Evolutionary conservation across 345 rosid genomes (phyloP), one percentile per base, ranked within the genome.

Genomic region (Lepidium sativum): DNA sequence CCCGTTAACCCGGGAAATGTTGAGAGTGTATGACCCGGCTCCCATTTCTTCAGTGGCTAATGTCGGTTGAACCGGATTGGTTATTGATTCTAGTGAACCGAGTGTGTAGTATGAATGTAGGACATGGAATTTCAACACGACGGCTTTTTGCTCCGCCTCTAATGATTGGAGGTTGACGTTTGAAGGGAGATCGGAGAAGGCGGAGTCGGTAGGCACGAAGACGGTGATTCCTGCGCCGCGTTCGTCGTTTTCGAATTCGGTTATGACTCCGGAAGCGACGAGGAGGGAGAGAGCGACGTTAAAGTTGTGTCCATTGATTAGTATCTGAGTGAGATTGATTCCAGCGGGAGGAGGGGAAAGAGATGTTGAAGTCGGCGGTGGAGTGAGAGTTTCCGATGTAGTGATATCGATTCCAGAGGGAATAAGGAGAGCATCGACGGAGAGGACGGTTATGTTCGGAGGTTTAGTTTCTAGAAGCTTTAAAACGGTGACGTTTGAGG

Each of bases 151-250:
- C 6, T 84, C 91, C 9, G 96, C 92, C 3, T 95, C 74, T 29
- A 90, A 69, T 0, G 97, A 88, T 71, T 90, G 95, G 13, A 94
- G 73, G 64, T 75, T 81, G 2, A 75, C 78, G 18, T 81, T 80
- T 3, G 62, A 59, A 1, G 96, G 87, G 14, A 88, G 92, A 77
- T 88, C 91, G 31, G 91, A 72, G 57, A 88, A 94, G 1, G 97
- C 97, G 0, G 38, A 20, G 38, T 90, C 97, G 0, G 89, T 90
- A 1, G 99, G 97, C 48, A 90, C 89, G 16, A 94, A 94, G 1
- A 94, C 87, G 0, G 96, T 90, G 56, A 90, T 86, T 29, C 97
- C 95, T 0, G 99, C 96, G 17, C 97, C 95, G 5, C 82, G 90
- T 54, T 90, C 96, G 55, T 85, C 91, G 25, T 77, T 80, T 66